Percentiles rank a stretch among this genome's conserved stretches.
phyloP scores from a whole-genome alignment of 352 stramenopile genomes.

The Phytophthora niederhauseri region DNA sequence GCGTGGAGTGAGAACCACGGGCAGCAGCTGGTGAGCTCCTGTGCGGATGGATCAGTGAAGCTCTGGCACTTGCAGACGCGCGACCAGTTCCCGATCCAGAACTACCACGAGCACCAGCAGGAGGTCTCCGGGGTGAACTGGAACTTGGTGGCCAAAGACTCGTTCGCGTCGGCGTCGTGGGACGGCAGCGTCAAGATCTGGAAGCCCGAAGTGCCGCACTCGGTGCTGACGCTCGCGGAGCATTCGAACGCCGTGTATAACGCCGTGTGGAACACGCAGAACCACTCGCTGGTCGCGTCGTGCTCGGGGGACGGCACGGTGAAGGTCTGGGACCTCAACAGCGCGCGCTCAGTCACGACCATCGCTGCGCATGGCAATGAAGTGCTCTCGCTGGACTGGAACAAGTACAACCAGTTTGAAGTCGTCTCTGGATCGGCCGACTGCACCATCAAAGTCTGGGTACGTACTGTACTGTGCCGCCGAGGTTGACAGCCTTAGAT shows the following conservation, averaged over 20 bases:
- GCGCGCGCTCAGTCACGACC: slow-evolving; percentile 51
- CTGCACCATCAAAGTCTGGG: slow-evolving; percentile 86
- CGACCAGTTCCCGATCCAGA: slow-evolving; percentile 90
- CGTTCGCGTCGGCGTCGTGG: slow-evolving; percentile 89
- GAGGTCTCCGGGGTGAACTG: slow-evolving; percentile 92
- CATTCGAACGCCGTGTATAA: slow-evolving; percentile 87
- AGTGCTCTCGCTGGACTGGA: slow-evolving; percentile 91
- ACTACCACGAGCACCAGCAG: slow-evolving; percentile 87
- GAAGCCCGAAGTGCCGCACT: slow-evolving; percentile 72
- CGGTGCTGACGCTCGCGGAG: slow-evolving; percentile 76
- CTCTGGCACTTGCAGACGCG: slow-evolving; percentile 90
- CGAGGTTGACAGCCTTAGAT: background rate
- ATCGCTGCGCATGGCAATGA: slow-evolving; percentile 82
- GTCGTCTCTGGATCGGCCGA: slow-evolving; percentile 88
- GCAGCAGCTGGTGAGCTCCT: slow-evolving; percentile 88
- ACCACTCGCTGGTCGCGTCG: slow-evolving; percentile 68
- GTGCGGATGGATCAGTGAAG: slow-evolving; percentile 88
- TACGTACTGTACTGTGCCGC: slow-evolving; percentile 27
- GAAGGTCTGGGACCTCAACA: slow-evolving; percentile 85
- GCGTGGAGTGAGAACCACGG: slow-evolving; percentile 90
- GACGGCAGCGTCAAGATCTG: slow-evolving; percentile 90
- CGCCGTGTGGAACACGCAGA: slow-evolving; percentile 85
- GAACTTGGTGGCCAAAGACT: slow-evolving; percentile 90
- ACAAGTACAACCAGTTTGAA: slow-evolving; percentile 93
- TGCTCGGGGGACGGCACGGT: slow-evolving; percentile 78